phyloP scores from a whole-genome alignment of 2,329 filamentous ascomycete genomes.

The Aspergillus thermomutatus region DNA sequence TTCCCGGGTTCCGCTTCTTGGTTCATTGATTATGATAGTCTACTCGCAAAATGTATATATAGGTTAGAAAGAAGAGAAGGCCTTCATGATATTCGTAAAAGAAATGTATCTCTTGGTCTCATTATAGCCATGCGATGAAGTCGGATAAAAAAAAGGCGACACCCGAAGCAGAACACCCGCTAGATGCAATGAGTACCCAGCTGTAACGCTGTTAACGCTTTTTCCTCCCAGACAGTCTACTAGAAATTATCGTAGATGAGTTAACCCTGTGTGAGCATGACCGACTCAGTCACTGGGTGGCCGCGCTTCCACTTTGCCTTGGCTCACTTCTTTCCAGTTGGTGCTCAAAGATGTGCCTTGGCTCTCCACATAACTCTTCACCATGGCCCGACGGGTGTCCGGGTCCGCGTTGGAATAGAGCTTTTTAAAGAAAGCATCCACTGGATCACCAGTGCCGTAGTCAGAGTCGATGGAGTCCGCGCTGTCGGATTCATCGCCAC shows the following conservation, averaged over 20 bases:
- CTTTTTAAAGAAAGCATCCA: constrained; percentile 85
- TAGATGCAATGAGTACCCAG: neutral
- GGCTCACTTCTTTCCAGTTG: constrained; percentile 79
- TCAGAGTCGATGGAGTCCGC: constrained; percentile 42
- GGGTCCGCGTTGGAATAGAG: constrained; percentile 73
- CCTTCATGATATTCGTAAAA: neutral
- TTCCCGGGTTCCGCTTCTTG: neutral
- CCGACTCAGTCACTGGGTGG: constrained; percentile 20
- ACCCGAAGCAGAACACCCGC: neutral
- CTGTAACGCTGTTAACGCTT: neutral
- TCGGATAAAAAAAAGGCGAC: neutral
- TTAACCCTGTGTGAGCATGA: neutral
- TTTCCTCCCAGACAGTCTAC: neutral
- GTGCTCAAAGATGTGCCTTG: constrained; percentile 91
- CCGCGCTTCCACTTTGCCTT: constrained; percentile 60
- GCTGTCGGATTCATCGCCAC: constrained; percentile 54
- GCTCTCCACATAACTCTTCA: constrained; percentile 94
- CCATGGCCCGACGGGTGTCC: constrained; percentile 88
- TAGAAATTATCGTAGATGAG: neutral
- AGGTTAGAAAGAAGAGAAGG: neutral
- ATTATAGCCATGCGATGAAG: neutral
- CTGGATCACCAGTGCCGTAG: constrained; percentile 57
- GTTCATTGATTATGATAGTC: neutral
- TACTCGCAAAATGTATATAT: neutral
- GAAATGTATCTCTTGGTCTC: neutral